Evolutionary conservation across 2,329 filamentous ascomycete species (phyloP), one percentile per base, ranked within the genome.

Genomic region (Neospermospora avenae): DNA sequence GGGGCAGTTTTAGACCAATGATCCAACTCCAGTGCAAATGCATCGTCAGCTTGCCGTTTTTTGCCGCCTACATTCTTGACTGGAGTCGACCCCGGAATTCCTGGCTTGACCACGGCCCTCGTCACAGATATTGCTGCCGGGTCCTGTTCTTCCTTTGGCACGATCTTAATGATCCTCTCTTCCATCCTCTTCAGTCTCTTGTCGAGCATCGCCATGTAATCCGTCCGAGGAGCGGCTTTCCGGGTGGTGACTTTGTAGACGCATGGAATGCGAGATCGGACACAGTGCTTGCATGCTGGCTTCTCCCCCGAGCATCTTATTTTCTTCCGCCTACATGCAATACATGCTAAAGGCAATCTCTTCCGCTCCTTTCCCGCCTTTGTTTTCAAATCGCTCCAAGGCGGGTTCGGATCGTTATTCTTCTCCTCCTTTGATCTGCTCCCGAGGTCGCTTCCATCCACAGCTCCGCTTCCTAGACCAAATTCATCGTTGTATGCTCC

Each of bases 161-260:
- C 89, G 60, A 93, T 88, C 74, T 96, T 96, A 77, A 98, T 96
- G 64, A 98, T 95, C 59, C 93, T 88, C 70, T 98, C 93, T 75
- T 99, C 95, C 95, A 98, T 98, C 59, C 93, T 83, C 78, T 96
- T 97, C 67, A 98, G 75, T 56, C 95, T 84, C 76, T 96, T 97
- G 76, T 98, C 95, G 69, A 98, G 78, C 92, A 98, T 98, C 44
- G 93, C 92, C 95, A 98, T 98, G 75, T 98, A 98, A 75, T 98
- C 95, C 18, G 95, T 98, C 55, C 95, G 84, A 2, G 95, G 95
- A 3, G 93, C 92, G 1, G 93, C 92, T 74, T 98, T 98, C 62
- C 95, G 84, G 3, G 93, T 92, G 0, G 93, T 98, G 61, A 96
- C 91, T 72, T 98, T 98, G 81, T 98, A 99, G 4, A 98, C 93